Conservation (phyloP, 495 filamentous ascomycete genomes). For the Podospora australis region DNA sequence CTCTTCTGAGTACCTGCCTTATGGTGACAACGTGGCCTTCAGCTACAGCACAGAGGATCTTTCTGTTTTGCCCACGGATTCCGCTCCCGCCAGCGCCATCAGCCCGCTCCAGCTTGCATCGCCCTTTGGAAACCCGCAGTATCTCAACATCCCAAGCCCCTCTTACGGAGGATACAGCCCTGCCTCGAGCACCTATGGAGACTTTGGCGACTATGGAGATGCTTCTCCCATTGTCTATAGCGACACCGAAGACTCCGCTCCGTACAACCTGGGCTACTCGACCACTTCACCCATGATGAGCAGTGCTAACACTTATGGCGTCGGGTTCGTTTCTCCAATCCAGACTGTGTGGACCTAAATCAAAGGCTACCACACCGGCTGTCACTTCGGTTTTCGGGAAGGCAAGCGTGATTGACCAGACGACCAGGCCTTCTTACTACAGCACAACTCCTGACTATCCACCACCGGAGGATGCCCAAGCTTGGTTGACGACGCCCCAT, state of each 20-base stretch:
- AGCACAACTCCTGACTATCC: constrained; percentile 32
- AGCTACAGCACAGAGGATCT: constrained; percentile 52
- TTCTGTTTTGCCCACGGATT: constrained; percentile 35
- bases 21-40: constrained; percentile 46
- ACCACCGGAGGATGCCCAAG: constrained; percentile 26
- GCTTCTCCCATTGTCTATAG: constrained; percentile 47
- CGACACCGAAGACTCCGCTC: constrained; percentile 43
- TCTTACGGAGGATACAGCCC: constrained; percentile 50
- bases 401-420: constrained; percentile 41
- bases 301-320: constrained; percentile 42
- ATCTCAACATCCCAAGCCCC: constrained; percentile 51
- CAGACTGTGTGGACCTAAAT: constrained; percentile 46
- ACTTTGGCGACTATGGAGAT: constrained; percentile 47
- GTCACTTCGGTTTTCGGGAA: constrained; percentile 27
- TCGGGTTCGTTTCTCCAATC: constrained; percentile 51
- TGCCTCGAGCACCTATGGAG: constrained; percentile 44
- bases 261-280: constrained; percentile 35
- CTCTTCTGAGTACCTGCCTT: constrained; percentile 34
- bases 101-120: constrained; percentile 47
- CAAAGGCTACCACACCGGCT: constrained; percentile 29
- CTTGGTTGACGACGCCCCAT: constrained; percentile 17
- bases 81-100: constrained; percentile 33
- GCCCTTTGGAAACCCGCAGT: constrained; percentile 41
- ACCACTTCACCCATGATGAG: constrained; percentile 31
- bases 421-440: constrained; percentile 38